Evolutionary conservation across 306 rosid species (phyloP), one percentile per base, ranked within the genome.

Genomic region (Gastrolobium villosum): DNA sequence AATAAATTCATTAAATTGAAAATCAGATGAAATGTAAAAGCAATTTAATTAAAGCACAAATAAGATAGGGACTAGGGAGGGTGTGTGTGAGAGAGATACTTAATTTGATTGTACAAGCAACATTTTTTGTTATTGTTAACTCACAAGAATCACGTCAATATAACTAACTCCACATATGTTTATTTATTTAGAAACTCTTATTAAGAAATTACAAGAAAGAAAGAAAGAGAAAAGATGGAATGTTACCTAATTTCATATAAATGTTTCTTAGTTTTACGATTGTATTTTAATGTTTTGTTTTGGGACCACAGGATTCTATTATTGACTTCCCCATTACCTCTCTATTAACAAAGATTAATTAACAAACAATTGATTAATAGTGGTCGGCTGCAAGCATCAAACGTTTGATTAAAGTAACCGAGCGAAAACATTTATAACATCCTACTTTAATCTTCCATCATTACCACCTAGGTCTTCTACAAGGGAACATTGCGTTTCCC

Each of bases 381-480:
- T 79, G 86, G 89, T 83, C 88, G 95, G 95, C 82, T 75, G 36
- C 56, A 66, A 60, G 59, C 39, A 41, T 54, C 7, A 7, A 7
- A 52, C 54, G 26, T 37, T 77, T 59, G 7, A 53, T 69, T 72
- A 55, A 10, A 52, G 53, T 32, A 53, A 56, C 26, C 34, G 28
- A 74, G 70, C 52, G 39, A 35, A 57, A 65, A 70, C 80, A 44
- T 59, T 55, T 43, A 59, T 48, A 62, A 11, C 37, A n/a, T 63
- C 54, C 44, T 48, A 46, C 10, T 36, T 77, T 9, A 57, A 41
- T 48, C 50, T 83, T 86, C 81, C 80, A 76, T 82, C 75, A 79
- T 65, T 52, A 53, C 28, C 20, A 31, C 37, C 55, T 8, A 0
- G 13, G 63, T 70, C 41, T 74, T 39, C 30, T 55, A 66, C 77